Conservation (phyloP, 140 eudicot genomes). For the Stevia rebaudiana region DNA sequence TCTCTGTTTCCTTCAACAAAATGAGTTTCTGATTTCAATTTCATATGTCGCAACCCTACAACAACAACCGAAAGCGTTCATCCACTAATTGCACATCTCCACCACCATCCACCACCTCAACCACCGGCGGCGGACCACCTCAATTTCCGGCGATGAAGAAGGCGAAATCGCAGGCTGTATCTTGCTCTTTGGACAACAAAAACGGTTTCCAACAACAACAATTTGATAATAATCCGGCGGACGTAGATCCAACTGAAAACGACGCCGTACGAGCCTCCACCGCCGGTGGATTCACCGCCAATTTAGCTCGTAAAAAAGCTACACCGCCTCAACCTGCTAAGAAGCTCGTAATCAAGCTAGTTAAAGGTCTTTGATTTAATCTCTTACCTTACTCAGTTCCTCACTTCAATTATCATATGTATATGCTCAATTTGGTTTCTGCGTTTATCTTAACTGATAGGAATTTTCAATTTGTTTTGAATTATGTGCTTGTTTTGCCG, state of each 20-base stretch:
- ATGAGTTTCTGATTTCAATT: slow-evolving; percentile 22
- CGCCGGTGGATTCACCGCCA: slow-evolving; percentile 50
- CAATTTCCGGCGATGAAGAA: slow-evolving; percentile 56
- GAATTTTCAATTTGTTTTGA: not conserved
- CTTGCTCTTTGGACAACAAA: slow-evolving; percentile 49
- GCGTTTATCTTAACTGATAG: not conserved
- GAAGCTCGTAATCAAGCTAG: slow-evolving; percentile 85
- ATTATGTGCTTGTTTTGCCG: slow-evolving; percentile 6
- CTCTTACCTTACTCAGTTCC: slow-evolving; percentile 5
- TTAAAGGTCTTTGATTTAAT: slow-evolving; percentile 53
- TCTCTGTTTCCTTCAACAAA: not conserved
- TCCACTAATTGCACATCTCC: slow-evolving; percentile 25
- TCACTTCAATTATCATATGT: not conserved
- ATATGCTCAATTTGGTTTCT: not conserved
- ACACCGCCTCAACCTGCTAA: slow-evolving; percentile 83
- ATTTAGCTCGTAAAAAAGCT: slow-evolving; percentile 80
- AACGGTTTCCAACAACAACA: slow-evolving; percentile 48
- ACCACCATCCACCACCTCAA: slow-evolving; percentile 22
- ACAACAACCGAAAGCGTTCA: slow-evolving; percentile 36
- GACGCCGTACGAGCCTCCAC: slow-evolving; percentile 31
- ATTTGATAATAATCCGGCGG: slow-evolving; percentile 33
- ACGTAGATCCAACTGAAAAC: slow-evolving; percentile 48
- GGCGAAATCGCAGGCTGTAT: slow-evolving; percentile 66
- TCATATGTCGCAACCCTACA: slow-evolving; percentile 37
- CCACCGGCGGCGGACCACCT: slow-evolving; percentile 25